Evolutionary conservation across 257 asterid species (phyloP).

Genomic region (Osmanthus fragrans): DNA sequence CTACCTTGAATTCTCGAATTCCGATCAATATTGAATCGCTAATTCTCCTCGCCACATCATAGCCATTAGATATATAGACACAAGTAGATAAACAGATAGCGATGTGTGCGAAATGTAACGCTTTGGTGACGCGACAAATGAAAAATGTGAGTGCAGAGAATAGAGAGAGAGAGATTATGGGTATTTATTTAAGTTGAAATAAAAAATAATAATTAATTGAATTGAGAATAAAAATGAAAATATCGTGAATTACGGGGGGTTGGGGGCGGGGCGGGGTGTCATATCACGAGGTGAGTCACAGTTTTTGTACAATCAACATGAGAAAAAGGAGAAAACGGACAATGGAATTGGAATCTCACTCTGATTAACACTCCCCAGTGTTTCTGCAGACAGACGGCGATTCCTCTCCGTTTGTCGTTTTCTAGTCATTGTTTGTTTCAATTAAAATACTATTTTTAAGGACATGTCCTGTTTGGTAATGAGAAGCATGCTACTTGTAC

Average conservation of each 20-base stretch:
- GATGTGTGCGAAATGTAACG: neutral
- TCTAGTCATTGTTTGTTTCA: constrained; percentile 7
- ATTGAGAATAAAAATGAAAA: constrained; percentile 18
- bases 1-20: constrained; percentile 30
- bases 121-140: constrained; percentile 33
- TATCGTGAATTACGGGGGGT: constrained; percentile 41
- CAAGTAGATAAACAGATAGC: neutral
- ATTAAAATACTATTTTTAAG: no score
- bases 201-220: constrained; percentile 16
- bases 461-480: no score
- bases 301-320: neutral
- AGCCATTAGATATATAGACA: neutral
- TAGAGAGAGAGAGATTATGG: constrained; percentile 14
- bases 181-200: constrained; percentile 24
- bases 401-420: constrained; percentile 52
- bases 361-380: constrained; percentile 46
- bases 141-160: constrained; percentile 15
- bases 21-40: neutral
- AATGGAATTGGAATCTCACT: constrained; percentile 67
- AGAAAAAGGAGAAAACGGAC: constrained; percentile 55
- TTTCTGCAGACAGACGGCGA: constrained; percentile 50
- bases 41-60: neutral
- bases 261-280: constrained; percentile 30
- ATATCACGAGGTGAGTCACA: constrained; percentile 52
- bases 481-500: no score